phyloP scores from a whole-genome alignment of 768 basidiomycete genomes.

The Amanita subjunquillea region DNA sequence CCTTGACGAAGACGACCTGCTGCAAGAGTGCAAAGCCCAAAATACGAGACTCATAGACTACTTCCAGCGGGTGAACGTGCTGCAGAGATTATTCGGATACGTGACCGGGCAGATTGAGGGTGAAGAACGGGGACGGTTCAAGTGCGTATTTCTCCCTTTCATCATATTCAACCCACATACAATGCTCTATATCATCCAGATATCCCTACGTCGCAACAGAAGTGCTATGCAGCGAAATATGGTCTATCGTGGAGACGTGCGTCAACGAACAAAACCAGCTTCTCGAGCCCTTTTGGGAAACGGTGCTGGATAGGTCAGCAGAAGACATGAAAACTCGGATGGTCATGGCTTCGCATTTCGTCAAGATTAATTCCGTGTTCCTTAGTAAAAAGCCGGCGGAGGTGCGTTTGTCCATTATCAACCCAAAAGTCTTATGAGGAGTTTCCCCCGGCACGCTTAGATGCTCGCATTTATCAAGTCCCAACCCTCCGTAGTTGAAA shows the following conservation, averaged over 20 bases:
- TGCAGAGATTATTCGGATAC: conserved; percentile 74
- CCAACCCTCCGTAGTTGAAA: conserved; percentile 72
- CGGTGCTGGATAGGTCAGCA: conserved; percentile 64
- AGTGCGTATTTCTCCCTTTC: conserved; percentile 39
- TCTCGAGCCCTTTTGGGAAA: conserved; percentile 87
- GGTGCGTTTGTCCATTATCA: conserved; percentile 40
- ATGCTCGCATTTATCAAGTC: conserved; percentile 88
- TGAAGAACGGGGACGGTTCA: conserved; percentile 68
- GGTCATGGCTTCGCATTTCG: conserved; percentile 85
- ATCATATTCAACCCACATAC: conserved; percentile 7
- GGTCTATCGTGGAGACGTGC: conserved; percentile 89
- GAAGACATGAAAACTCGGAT: conserved; percentile 85
- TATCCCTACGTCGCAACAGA: conserved; percentile 92
- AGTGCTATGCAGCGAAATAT: conserved; percentile 91
- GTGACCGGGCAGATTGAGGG: conserved; percentile 81
- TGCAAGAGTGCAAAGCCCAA: conserved; percentile 93
- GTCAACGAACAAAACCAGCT: conserved; percentile 61
- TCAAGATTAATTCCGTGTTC: conserved; percentile 87
- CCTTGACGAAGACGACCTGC: conserved; percentile 86
- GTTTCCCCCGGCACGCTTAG: conserved; percentile 26
- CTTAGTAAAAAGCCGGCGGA: conserved; percentile 83
- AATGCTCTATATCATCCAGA: conserved; percentile 27
- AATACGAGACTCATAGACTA: conserved; percentile 86
- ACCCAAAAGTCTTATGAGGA: background rate
- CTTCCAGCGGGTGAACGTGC: conserved; percentile 71